Evolutionary conservation across 345 rosid genomes (phyloP), one percentile per base, ranked within the genome.

Genomic region (Passiflora organensis): DNA sequence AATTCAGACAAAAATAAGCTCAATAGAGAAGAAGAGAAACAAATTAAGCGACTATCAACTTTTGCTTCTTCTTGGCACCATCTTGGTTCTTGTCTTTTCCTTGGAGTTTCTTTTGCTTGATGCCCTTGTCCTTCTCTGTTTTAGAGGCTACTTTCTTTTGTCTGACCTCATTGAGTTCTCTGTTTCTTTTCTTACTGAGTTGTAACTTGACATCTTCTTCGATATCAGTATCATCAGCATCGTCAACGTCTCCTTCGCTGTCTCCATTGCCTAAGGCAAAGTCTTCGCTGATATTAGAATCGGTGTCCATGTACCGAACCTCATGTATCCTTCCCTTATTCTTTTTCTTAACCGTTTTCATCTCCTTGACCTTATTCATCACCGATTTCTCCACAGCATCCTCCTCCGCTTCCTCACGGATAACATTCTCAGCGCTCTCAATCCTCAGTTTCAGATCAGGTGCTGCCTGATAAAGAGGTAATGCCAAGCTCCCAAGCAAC

Each of bases 291-390:
- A 18, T 46, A 57, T 37, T 44, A 4, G 58, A 61, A 45, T 60
- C 59, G 38, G 68, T 72, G 72, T 87, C 95, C 89, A 87, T 80
- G 73, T 87, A 87, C 62, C 73, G 78, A 69, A 87, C 79, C 63
- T 82, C 89, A 43, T 80, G 86, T 59, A 87, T 87, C 69, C 84
- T 80, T 25, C 95, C 95, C 54, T 78, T 86, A 80, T 58, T 81
- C 70, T 71, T 76, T 22, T 55, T 71, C 16, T 71, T 59, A 41
- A 18, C 68, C 46, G 6, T 70, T 41, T 47, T 39, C 1, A 20
- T 67, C 16, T 47, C 57, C n/a, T 54, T 60, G 48, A 15, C 74
- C 39, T 10, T 17, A 12, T 5, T 1, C 6, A n/a, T 9, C 1
- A 14, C 55, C 28, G 39, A 47, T n/a, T 32, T 53, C 44, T 63